These are phyloP conservation scores for Ustilago nuda DNA, from an alignment of 1,284 basidiomycete species.

Conservation along the genomic window DNA sequence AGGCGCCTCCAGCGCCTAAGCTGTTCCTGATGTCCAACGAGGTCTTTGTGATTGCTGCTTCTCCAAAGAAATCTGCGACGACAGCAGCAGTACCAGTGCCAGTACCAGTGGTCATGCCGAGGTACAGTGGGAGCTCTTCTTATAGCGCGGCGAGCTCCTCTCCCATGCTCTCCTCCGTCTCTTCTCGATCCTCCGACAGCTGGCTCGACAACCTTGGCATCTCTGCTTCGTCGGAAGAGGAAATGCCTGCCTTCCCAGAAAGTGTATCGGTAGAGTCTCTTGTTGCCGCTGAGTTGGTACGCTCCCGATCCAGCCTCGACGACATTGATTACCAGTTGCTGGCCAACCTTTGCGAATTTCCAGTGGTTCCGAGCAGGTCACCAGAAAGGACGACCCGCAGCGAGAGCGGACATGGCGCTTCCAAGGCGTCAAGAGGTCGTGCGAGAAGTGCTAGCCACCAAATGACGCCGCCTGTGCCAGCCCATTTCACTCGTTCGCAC, in stretches of 20 bases:
- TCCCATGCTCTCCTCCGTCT: constrained; percentile 2
- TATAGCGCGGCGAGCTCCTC: neutral
- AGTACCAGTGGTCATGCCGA: neutral
- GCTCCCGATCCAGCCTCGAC: constrained; percentile 30
- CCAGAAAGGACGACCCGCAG: neutral
- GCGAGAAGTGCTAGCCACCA: constrained; percentile 9
- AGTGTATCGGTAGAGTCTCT: neutral
- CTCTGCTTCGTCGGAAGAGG: constrained; percentile 1
- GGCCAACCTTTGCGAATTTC: constrained; percentile 28
- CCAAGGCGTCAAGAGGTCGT: neutral
- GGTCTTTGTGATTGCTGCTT: constrained; percentile 26
- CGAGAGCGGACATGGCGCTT: constrained; percentile 3
- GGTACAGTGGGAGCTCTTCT: constrained; percentile 15
- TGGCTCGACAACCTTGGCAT: constrained; percentile 19
- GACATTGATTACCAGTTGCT: constrained; percentile 38
- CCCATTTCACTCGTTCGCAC: constrained; percentile 1
- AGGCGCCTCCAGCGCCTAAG: constrained; percentile 23
- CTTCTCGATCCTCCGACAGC: constrained; percentile 9
- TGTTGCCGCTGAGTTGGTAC: neutral
- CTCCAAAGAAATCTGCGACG: neutral
- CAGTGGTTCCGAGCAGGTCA: neutral
- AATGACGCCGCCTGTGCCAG: neutral
- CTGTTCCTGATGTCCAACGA: constrained; percentile 23
- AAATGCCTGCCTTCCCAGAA: constrained; percentile 8
- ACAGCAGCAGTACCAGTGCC: neutral